Base-by-base conservation (phyloP, 352 stramenopile species). In the Elongisporangium undulatum region DNA sequence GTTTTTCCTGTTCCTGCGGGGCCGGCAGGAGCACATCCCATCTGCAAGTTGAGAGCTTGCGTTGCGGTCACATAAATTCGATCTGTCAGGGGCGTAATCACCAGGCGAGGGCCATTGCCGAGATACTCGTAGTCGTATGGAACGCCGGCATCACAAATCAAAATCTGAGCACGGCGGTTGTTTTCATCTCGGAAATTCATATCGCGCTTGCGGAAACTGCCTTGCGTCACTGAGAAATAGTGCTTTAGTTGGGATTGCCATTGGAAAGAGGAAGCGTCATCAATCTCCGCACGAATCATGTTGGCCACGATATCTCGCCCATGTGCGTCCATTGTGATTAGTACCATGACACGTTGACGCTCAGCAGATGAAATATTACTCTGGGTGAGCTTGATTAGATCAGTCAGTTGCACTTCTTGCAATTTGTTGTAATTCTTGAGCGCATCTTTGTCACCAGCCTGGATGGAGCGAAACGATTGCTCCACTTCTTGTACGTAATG, bases 71-170 rank as follows among this genome's bases (percentile, higher is more conserved):
- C 92, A 72, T 98, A 98, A 56, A 98, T 98, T 56, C 95, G 90
- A 88, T 98, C 95, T 19, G 95, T 98, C 15, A 98, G 68, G 12
- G 95, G 93, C 19, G 95, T 99, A 63, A 98, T 98, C 53, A 98
- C 95, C 16, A 99, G 78, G 2, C 95, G 82, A 17, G 92, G 87
- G 0, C 95, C 92, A 63, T 98, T 98, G 24, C 95, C 95, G 0
- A 99, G 75, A 70, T 99, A 99, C 63, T 99, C 95, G 74, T 98
- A 98, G 66, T 98, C 93, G 66, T 99, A 99, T 12, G 93, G 90
- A 62, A 99, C 90, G 23, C 89, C 88, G 21, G 95, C 95, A 62
- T 97, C 92, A 58, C 85, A 95, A 57, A 98, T 98, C 7, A 96
- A 64, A 56, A 97, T 96, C 55, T 94, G 77, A 20, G 87, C 88